Evolutionary conservation across 345 rosid species (phyloP).

Genomic region (Bruguiera parviflora): DNA sequence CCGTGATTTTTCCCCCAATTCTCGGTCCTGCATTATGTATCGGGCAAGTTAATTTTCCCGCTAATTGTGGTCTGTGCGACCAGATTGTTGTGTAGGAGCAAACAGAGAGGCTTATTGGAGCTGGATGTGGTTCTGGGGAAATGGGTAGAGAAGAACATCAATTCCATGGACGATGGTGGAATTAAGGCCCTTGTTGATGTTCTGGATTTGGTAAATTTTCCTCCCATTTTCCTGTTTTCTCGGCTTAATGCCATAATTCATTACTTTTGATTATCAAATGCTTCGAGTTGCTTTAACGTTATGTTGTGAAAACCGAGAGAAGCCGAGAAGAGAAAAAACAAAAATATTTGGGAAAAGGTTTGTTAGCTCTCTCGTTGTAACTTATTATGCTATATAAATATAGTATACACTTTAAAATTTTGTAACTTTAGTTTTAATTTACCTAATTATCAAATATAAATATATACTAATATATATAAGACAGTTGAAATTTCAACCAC

Average conservation of each 20-base stretch:
- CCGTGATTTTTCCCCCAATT: background rate
- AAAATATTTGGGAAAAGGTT: no score
- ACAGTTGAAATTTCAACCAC: no score
- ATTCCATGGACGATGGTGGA: slow-evolving; percentile 66
- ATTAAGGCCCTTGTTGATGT: slow-evolving; percentile 72
- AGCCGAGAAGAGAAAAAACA: no score
- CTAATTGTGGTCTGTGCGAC: background rate
- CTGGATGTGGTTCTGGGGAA: slow-evolving; percentile 86
- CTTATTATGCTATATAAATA: no score
- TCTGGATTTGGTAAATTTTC: slow-evolving; percentile 62
- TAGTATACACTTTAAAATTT: no score
- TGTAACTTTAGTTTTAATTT: no score
- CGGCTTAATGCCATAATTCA: background rate
- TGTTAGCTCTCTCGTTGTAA: no score
- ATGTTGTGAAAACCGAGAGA: no score
- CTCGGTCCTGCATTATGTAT: background rate
- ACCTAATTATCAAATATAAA: no score
- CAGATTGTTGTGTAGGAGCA: slow-evolving; percentile 90
- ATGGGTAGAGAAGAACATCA: slow-evolving; percentile 79
- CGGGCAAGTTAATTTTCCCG: background rate
- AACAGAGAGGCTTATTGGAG: slow-evolving; percentile 86
- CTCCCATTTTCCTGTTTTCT: background rate
- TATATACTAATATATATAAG: no score
- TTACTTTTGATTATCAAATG: background rate
- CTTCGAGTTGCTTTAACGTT: background rate